A percentile compares a stretch with the other conserved stretches of the same genome.
phyloP scores from a whole-genome alignment of 495 filamentous ascomycete species.

The Podospora australis region DNA sequence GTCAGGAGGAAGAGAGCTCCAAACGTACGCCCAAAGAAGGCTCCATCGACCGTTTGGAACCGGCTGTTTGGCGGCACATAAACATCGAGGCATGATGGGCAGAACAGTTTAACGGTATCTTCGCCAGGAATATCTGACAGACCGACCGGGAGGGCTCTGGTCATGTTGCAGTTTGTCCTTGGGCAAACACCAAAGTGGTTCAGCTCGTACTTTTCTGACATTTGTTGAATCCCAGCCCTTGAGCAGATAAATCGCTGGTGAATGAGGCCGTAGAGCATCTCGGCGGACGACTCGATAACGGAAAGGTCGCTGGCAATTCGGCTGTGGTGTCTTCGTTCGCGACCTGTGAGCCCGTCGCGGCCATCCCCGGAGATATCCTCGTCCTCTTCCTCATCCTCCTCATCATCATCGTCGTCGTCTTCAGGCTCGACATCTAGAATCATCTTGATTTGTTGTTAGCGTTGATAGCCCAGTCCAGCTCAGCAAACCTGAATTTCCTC shows the following conservation, averaged over 20 bases:
- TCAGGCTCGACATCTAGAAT: slow-evolving; percentile 97
- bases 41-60: slow-evolving; percentile 96
- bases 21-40: slow-evolving; percentile 97
- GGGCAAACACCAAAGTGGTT: slow-evolving; percentile 93
- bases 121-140: slow-evolving; percentile 89
- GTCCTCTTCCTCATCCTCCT: slow-evolving; percentile 70
- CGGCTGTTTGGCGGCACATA: slow-evolving; percentile 96
- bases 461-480: slow-evolving; percentile 4
- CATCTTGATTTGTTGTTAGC: slow-evolving; percentile 61
- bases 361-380: slow-evolving; percentile 72
- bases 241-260: slow-evolving; percentile 98
- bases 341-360: slow-evolving; percentile 33
- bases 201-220: slow-evolving; percentile 97
- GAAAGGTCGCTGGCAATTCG: slow-evolving; percentile 86
- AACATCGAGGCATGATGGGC: slow-evolving; percentile 91
- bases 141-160: slow-evolving; percentile 86
- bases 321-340: slow-evolving; percentile 69
- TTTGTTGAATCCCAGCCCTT: slow-evolving; percentile 93
- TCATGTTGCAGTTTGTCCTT: slow-evolving; percentile 77
- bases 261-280: slow-evolving; percentile 95
- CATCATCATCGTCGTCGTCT: slow-evolving; percentile 79
- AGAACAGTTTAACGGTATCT: slow-evolving; percentile 98
- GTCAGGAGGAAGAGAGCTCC: slow-evolving; percentile 92
- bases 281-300: slow-evolving; percentile 91
- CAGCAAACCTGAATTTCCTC: no score